Percentiles rank a stretch among this genome's conserved stretches.
phyloP scores from a whole-genome alignment of 2,329 filamentous ascomycete species.

The Trichoderma arundinaceum region DNA sequence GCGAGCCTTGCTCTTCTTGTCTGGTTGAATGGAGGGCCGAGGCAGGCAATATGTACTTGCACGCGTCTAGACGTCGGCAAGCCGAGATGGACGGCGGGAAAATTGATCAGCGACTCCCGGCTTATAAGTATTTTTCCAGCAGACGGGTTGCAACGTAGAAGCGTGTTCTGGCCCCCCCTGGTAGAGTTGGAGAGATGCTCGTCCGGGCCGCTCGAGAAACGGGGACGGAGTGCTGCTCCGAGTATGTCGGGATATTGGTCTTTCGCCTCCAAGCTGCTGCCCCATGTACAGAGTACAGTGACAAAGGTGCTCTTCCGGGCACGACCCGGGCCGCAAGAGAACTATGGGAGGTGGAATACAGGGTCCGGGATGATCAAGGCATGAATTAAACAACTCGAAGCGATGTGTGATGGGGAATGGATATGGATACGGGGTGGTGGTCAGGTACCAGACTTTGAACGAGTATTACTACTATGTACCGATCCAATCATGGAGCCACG shows the following conservation, averaged over 20 bases:
- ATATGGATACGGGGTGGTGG: not conserved
- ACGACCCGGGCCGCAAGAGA: not conserved
- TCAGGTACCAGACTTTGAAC: not conserved
- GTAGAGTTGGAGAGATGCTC: slow-evolving; percentile 1
- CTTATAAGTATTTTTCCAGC: slow-evolving; percentile 15
- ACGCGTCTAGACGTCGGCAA: not conserved
- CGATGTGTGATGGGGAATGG: not conserved
- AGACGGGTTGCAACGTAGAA: slow-evolving; percentile 18
- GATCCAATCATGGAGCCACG: no score
- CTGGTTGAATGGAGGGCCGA: no score
- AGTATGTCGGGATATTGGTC: no score
- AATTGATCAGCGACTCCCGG: slow-evolving; percentile 4
- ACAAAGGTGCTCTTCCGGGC: no score
- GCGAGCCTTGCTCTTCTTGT: no score
- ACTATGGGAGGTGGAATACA: not conserved
- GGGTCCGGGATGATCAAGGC: slow-evolving; percentile 1
- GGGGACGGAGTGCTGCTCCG: not conserved
- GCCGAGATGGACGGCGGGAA: not conserved
- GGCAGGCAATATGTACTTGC: no score
- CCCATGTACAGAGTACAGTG: not conserved
- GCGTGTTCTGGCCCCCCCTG: slow-evolving; percentile 1
- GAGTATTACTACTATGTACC: not conserved
- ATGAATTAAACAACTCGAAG: slow-evolving; percentile 21
- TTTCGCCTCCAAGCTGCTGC: no score
- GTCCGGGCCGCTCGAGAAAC: no score